These are phyloP conservation scores for Scheffersomyces coipomensis DNA, from an alignment of 805 yeast species.

Conservation along the genomic window DNA sequence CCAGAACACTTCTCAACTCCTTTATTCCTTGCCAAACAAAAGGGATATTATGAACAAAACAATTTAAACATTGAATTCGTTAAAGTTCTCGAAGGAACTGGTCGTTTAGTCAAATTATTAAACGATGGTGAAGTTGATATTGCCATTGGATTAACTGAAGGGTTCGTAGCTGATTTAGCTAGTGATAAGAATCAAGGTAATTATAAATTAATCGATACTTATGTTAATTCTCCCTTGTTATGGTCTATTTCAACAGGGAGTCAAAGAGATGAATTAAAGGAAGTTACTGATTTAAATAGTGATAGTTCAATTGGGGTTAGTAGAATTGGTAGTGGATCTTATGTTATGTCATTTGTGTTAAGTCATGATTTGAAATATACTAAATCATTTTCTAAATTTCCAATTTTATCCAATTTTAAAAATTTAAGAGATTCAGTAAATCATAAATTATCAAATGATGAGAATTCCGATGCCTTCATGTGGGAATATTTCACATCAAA, in stretches of 20 bases:
- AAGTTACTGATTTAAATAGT: slow-evolving; percentile 55
- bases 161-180: slow-evolving; percentile 79
- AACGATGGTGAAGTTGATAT: slow-evolving; percentile 64
- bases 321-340: slow-evolving; percentile 88
- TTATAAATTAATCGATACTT: slow-evolving; percentile 74
- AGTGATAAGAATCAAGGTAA: slow-evolving; percentile 63
- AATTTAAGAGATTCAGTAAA: slow-evolving; percentile 82
- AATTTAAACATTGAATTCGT: slow-evolving; percentile 59
- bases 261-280: slow-evolving; percentile 53
- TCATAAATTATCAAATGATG: slow-evolving; percentile 36
- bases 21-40: slow-evolving; percentile 62
- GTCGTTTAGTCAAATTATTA: slow-evolving; percentile 76
- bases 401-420: slow-evolving; percentile 63
- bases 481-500: slow-evolving; percentile 94
- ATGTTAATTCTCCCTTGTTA: slow-evolving; percentile 81
- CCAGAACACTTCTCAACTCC: slow-evolving; percentile 96
- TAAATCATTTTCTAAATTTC: slow-evolving; percentile 52
- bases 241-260: slow-evolving; percentile 88
- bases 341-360: slow-evolving; percentile 85
- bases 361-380: slow-evolving; percentile 60
- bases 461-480: slow-evolving; percentile 79
- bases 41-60: slow-evolving; percentile 51
- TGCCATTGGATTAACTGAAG: slow-evolving; percentile 90
- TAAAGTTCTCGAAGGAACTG: slow-evolving; percentile 84
- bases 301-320: slow-evolving; percentile 74